Evolutionary conservation across 1,139 yeast genomes (phyloP), one percentile per base, ranked within the genome.

Genomic region (Magnusiomyces tetraspermus): DNA sequence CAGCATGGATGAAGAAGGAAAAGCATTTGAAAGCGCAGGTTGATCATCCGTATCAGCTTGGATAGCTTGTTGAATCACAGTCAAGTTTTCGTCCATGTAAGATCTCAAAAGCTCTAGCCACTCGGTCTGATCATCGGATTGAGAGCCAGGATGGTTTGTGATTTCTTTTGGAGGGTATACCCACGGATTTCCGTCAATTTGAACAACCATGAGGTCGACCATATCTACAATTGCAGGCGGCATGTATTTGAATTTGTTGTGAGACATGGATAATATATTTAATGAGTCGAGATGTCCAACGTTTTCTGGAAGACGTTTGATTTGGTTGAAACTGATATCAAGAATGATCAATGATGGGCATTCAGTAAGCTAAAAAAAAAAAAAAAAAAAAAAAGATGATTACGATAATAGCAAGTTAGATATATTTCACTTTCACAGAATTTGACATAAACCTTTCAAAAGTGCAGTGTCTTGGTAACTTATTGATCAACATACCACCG

Each of bases 101-200:
- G 65, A 62, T 58, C 77, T 76, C 50, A 84, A 70, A 51, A 76
- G 76, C 6, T 71, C 74, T 2, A 82, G 71, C 79, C 85, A 82
- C 53, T 80, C 85, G 1, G 70, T 67, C 24, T 77, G 77, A n/a
- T 58, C 59, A 15, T 73, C 67, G 38, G 67, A 63, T 54, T 71
- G 74, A 51, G 67, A 68, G 10, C 62, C 60, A 11, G 61, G 62
- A 47, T 51, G 57, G 19, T 58, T 57, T 64, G 78, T 57, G 65
- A 74, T 46, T 58, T 66, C 56, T 60, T 67, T 51, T 3, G 83
- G 73, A 0, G 86, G 85, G 53, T 75, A 61, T 1, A 75, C 63
- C 51, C 85, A 72, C 1, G 89, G 88, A 59, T 86, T 85, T 40
- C 77, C 80, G 15, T 79, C 80, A 5, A 84, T 72, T 62, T 85